Evolutionary conservation across 495 filamentous ascomycete species (phyloP).

Genomic region (Acidiella bohemica): DNA sequence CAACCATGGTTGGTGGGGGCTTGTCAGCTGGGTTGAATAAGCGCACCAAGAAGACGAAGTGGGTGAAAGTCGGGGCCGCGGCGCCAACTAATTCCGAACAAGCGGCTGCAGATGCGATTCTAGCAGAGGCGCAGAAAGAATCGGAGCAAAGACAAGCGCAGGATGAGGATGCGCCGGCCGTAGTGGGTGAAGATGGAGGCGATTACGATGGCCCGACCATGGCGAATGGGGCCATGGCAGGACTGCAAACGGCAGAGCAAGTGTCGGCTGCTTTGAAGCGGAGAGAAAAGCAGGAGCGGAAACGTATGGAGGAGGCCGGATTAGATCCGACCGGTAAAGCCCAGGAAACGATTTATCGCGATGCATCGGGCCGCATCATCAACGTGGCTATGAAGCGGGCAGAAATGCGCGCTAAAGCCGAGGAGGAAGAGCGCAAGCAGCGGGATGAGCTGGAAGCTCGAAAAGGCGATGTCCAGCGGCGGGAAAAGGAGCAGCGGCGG

Average conservation of each 20-base stretch:
- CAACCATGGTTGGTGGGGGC: slow-evolving; percentile 24
- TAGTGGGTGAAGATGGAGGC: slow-evolving; percentile 25
- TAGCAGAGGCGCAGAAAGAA: slow-evolving; percentile 59
- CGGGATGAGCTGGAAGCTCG: slow-evolving; percentile 46
- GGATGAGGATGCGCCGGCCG: slow-evolving; percentile 32
- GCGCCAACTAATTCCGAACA: slow-evolving; percentile 39
- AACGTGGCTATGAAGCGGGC: slow-evolving; percentile 83
- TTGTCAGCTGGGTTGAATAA: slow-evolving; percentile 50
- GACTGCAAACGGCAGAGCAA: slow-evolving; percentile 67
- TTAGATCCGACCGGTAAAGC: slow-evolving; percentile 31
- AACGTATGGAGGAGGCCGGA: slow-evolving; percentile 34
- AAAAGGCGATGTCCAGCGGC: slow-evolving; percentile 72
- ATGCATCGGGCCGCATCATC: slow-evolving; percentile 81
- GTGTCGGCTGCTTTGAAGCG: slow-evolving; percentile 59
- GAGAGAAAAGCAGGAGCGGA: slow-evolving; percentile 36
- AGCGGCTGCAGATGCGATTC: slow-evolving; percentile 67
- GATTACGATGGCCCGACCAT: slow-evolving; percentile 39
- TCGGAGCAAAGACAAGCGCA: slow-evolving; percentile 33
- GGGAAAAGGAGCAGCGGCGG: slow-evolving; percentile 41
- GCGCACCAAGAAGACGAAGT: slow-evolving; percentile 59
- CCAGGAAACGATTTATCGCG: slow-evolving; percentile 80
- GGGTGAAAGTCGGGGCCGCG: slow-evolving; percentile 55
- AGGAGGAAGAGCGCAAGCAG: slow-evolving; percentile 54
- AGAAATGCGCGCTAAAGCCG: slow-evolving; percentile 57
- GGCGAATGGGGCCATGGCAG: slow-evolving; percentile 74